phyloP scores from a whole-genome alignment of 441 rosid genomes.

The Erodium trifolium region DNA sequence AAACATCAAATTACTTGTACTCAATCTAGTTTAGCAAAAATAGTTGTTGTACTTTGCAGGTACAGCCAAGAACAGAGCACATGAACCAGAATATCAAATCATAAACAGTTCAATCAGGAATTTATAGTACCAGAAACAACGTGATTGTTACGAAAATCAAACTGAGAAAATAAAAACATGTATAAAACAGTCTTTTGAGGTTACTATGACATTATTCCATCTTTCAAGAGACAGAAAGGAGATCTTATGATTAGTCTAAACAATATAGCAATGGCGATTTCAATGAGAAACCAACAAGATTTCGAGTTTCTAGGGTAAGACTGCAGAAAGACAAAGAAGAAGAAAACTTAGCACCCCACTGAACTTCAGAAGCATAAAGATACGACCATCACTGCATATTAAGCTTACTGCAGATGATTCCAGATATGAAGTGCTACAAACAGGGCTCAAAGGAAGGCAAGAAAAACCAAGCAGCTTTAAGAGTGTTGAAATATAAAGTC shows the following conservation, averaged over 20 bases:
- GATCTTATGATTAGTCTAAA: not conserved
- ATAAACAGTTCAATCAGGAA: not conserved
- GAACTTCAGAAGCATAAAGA: conserved; percentile 5
- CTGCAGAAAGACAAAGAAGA: not conserved
- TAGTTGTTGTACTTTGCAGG: not conserved
- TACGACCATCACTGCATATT: not conserved
- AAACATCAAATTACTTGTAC: not conserved
- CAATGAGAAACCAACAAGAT: conserved; percentile 5
- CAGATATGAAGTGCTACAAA: conserved; percentile 1
- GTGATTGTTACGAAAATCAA: not conserved
- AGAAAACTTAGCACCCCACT: not conserved
- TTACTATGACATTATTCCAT: not conserved
- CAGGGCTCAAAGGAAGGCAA: not conserved
- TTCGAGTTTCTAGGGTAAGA: conserved; percentile 1
- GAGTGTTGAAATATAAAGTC: too few species aligned
- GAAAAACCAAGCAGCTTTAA: too few species aligned
- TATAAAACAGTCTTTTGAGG: not conserved
- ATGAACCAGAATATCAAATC: not conserved
- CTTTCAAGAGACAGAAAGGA: conserved; percentile 9
- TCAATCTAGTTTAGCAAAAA: not conserved
- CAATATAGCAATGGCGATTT: not conserved
- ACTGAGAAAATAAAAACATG: not conserved
- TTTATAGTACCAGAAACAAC: not conserved
- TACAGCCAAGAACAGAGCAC: not conserved
- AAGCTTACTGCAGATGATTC: not conserved